A percentile compares a stretch with the other conserved stretches of the same genome.
Evolutionary conservation across 2,329 filamentous ascomycete genomes (phyloP).

Genomic region (Diaporthe velutina): DNA sequence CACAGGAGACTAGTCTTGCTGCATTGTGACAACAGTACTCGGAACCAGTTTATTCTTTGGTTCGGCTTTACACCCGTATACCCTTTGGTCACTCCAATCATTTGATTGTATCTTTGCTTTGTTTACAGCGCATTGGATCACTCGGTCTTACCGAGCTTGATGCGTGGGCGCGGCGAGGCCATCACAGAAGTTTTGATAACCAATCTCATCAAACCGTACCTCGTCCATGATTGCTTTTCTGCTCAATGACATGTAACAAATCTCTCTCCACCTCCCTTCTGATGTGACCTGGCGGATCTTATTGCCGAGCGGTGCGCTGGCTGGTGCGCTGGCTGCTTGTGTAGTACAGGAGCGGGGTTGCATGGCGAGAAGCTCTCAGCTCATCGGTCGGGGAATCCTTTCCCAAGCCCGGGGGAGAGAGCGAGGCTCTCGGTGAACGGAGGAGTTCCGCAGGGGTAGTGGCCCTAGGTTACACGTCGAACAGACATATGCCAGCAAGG

Average conservation of each 20-base stretch:
- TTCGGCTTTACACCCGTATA: background rate
- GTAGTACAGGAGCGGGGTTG: slow-evolving; percentile 16
- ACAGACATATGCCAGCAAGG: background rate
- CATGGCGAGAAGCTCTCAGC: background rate
- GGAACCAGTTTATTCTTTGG: background rate
- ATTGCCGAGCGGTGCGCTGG: background rate
- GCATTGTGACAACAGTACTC: background rate
- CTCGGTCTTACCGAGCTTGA: background rate
- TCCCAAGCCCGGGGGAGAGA: background rate
- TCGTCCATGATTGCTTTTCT: no score
- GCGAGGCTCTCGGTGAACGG: background rate
- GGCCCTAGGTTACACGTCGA: no score
- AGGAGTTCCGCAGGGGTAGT: background rate
- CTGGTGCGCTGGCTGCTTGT: background rate
- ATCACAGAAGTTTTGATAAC: background rate
- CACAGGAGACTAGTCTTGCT: background rate
- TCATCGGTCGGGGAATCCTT: no score
- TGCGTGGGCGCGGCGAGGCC: background rate
- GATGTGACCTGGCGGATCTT: background rate
- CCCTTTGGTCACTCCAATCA: no score
- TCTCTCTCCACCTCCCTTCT: background rate
- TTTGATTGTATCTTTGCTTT: no score
- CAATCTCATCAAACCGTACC: background rate
- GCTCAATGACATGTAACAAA: background rate
- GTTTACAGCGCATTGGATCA: no score